Percentiles rank a stretch among this genome's conserved stretches.
Conservation (phyloP, 257 asterid species). For the Gentiana dahurica region DNA sequence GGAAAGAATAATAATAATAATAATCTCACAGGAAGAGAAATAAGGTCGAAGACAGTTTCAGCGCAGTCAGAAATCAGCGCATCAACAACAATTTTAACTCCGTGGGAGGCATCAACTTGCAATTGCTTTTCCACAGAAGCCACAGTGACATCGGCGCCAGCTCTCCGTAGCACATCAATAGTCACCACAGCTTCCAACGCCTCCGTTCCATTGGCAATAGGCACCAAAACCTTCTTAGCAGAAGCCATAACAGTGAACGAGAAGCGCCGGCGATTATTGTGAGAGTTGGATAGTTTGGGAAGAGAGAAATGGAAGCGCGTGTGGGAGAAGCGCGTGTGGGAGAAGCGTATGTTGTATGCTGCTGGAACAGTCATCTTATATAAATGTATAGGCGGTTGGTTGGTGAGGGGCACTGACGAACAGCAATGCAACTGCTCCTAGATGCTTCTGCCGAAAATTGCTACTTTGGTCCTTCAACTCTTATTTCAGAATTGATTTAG, state of each 20-base stretch:
- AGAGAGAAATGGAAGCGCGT: constrained; percentile 10
- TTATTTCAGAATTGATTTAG: too few relatives aligned
- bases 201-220: constrained; percentile 94
- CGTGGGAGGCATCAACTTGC: constrained; percentile 58
- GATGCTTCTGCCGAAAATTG: too few relatives aligned
- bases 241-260: constrained; percentile 56
- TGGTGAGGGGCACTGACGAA: too few relatives aligned
- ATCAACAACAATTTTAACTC: constrained; percentile 78
- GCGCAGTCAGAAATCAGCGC: constrained; percentile 69
- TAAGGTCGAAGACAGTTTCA: constrained; percentile 56
- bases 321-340: constrained; percentile 25
- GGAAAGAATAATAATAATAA: too few relatives aligned
- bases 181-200: constrained; percentile 88
- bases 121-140: constrained; percentile 87
- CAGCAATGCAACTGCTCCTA: too few relatives aligned
- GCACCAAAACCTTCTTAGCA: constrained; percentile 88
- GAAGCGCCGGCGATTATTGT: constrained; percentile 16
- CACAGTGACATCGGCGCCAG: constrained; percentile 95
- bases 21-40: constrained; percentile 81
- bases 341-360: constrained; percentile 23
- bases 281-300: constrained; percentile 14
- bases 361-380: constrained; percentile 1
- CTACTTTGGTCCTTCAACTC: too few relatives aligned
- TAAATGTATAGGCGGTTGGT: too few relatives aligned
- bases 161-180: constrained; percentile 73